These are phyloP conservation scores for Metschnikowia picachoensis DNA, from an alignment of 805 yeast species.

Conservation along the genomic window DNA sequence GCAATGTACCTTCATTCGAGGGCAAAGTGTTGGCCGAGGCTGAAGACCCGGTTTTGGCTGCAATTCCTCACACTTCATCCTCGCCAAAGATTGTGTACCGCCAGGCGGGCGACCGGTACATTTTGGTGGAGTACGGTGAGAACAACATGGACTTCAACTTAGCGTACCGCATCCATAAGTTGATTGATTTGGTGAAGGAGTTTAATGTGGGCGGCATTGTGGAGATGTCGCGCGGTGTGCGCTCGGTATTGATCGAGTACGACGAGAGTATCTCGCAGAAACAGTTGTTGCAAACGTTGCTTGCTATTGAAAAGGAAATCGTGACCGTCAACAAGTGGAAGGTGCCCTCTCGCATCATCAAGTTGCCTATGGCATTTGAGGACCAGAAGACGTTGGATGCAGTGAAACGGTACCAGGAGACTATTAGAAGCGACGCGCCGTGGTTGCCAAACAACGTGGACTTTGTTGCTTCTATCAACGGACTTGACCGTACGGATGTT, in stretches of 20 bases:
- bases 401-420: conserved; percentile 86
- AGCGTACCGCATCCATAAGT: conserved; percentile 78
- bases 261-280: conserved; percentile 65
- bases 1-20: conserved; percentile 34
- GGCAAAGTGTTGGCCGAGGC: conserved; percentile 31
- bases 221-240: conserved; percentile 96
- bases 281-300: conserved; percentile 56
- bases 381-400: conserved; percentile 86
- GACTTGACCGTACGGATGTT: conserved; percentile 69
- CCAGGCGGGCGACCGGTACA: conserved; percentile 95
- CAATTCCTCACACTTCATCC: conserved; percentile 40
- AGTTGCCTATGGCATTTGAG: conserved; percentile 94
- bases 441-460: conserved; percentile 98
- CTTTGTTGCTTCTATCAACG: conserved; percentile 86
- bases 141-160: conserved; percentile 79
- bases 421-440: conserved; percentile 89
- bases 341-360: conserved; percentile 76
- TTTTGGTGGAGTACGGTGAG: conserved; percentile 91
- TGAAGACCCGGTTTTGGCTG: conserved; percentile 68
- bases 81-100: conserved; percentile 80
- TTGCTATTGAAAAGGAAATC: conserved; percentile 74
- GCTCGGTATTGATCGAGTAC: conserved; percentile 88
- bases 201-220: conserved; percentile 74
- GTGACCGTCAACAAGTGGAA: conserved; percentile 77
- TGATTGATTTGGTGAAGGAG: conserved; percentile 66